Conservation (phyloP, 2,329 filamentous ascomycete genomes). For the Scedosporium aurantiacum region DNA sequence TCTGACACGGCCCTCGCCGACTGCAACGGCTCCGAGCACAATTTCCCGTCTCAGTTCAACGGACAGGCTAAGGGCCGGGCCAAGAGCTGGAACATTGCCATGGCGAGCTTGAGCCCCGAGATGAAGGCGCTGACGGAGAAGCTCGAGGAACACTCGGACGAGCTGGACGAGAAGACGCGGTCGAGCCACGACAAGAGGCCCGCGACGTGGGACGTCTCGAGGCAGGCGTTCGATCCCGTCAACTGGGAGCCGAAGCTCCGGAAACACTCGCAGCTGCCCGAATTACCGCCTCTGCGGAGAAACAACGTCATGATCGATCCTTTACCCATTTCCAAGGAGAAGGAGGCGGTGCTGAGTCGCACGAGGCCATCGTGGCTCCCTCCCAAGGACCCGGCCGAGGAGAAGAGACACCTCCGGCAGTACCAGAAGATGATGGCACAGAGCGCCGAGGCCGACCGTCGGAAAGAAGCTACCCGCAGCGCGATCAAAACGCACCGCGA, state of each 20-base stretch:
- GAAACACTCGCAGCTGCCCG: conserved; percentile 42
- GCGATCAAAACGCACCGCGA: conserved; percentile 43
- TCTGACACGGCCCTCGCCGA: conserved; percentile 29
- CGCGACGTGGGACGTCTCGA: conserved; percentile 11
- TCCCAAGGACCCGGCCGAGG: conserved; percentile 81
- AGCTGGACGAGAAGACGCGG: conserved; percentile 30
- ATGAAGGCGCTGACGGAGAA: conserved; percentile 66
- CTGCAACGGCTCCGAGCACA: conserved; percentile 8
- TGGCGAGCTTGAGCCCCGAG: conserved; percentile 59
- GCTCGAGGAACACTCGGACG: conserved; percentile 66
- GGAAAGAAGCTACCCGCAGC: conserved; percentile 41
- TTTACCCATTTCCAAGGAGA: conserved; percentile 73
- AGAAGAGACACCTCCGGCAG: conserved; percentile 76
- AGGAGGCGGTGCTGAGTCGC: conserved; percentile 70
- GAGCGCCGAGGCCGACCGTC: conserved; percentile 48
- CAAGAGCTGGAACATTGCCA: conserved; percentile 64
- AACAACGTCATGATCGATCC: conserved; percentile 78
- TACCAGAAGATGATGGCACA: conserved; percentile 73
- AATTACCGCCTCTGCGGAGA: conserved; percentile 58
- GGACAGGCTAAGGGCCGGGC: conserved; percentile 43
- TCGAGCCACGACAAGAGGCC: conserved; percentile 8
- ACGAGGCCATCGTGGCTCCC: conserved; percentile 78
- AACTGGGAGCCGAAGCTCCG: conserved; percentile 15
- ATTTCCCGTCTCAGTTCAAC: conserved; percentile 17
- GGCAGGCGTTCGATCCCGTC: conserved; percentile 10